These are phyloP conservation scores for Cicer pinnatifidum DNA, from an alignment of 306 rosid species.

Conservation along the genomic window DNA sequence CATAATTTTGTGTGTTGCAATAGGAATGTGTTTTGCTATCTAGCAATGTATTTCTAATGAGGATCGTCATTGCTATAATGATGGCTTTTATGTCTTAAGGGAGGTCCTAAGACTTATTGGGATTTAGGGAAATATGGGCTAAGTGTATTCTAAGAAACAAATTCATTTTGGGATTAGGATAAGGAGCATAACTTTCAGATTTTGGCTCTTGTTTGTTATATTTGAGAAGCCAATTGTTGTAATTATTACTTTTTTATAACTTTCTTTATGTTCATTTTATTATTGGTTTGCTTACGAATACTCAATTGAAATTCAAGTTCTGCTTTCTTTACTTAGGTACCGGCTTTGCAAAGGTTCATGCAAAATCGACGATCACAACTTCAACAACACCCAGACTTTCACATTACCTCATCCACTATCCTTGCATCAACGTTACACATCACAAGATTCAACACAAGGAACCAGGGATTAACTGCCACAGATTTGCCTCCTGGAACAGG, in stretches of 20 bases:
- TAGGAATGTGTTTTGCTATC: constrained; percentile 13
- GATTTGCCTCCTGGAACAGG: constrained; percentile 59
- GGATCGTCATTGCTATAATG: background rate
- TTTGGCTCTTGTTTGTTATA: background rate
- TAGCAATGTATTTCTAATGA: constrained; percentile 19
- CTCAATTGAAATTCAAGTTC: constrained; percentile 29
- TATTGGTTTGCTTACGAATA: constrained; percentile 11
- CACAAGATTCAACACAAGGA: constrained; percentile 91
- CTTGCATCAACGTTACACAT: constrained; percentile 98
- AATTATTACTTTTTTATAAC: constrained; percentile 15
- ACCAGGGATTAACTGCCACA: constrained; percentile 55
- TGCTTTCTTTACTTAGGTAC: constrained; percentile 61
- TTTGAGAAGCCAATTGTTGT: constrained; percentile 6
- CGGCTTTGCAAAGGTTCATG: constrained; percentile 93
- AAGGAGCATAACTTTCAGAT: constrained; percentile 2
- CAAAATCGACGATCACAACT: constrained; percentile 86
- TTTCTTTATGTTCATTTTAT: constrained; percentile 25
- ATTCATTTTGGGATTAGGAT: constrained; percentile 10
- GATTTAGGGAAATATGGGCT: background rate
- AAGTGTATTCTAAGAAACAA: background rate
- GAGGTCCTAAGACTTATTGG: constrained; percentile 12
- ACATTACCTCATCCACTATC: constrained; percentile 92
- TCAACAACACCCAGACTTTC: constrained; percentile 95
- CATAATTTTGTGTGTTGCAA: background rate
- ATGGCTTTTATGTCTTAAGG: background rate